These are phyloP conservation scores for Verticillium isaacii DNA, from an alignment of 2,329 filamentous ascomycete species.

Conservation along the genomic window DNA sequence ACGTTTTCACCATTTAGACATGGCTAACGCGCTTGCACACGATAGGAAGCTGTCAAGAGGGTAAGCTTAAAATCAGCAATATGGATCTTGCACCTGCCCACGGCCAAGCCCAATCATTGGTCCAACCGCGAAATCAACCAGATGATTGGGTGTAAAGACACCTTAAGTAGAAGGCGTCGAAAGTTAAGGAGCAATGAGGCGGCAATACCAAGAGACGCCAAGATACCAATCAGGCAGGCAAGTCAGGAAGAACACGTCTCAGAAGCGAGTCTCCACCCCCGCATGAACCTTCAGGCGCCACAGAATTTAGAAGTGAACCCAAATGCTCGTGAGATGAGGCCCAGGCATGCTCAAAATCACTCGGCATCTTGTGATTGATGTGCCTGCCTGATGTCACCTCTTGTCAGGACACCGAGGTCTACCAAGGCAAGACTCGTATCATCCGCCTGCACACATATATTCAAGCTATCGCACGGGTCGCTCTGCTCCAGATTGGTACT, in stretches of 20 bases:
- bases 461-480: not conserved
- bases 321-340: not conserved
- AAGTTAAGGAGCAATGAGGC: not conserved
- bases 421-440: not conserved
- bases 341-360: not conserved
- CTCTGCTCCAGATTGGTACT: not conserved
- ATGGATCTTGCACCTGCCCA: not conserved
- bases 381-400: not conserved
- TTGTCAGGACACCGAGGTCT: not conserved
- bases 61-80: not conserved
- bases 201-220: not conserved
- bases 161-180: not conserved
- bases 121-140: too few relatives aligned
- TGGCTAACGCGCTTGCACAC: not conserved
- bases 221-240: not conserved
- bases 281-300: not conserved
- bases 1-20: not conserved
- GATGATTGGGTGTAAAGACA: not conserved
- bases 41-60: not conserved
- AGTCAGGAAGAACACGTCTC: not conserved
- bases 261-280: not conserved
- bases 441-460: not conserved
- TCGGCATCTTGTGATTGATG: not conserved
- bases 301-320: not conserved
- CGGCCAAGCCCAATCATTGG: too few relatives aligned